phyloP scores from a whole-genome alignment of 345 rosid species.

The Abelmoschus esculentus region DNA sequence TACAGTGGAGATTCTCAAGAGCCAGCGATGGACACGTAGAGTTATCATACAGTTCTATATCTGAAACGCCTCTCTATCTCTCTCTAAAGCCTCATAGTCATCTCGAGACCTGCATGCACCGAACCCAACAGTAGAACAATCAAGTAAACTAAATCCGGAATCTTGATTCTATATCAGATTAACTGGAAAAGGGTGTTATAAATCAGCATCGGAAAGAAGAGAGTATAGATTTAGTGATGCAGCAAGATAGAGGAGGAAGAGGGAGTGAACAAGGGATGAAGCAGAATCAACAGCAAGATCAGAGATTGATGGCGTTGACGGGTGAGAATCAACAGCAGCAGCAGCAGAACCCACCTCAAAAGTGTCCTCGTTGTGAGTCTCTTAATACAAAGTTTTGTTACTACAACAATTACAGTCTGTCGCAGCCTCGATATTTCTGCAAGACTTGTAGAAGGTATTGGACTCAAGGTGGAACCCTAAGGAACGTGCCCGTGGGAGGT shows the following conservation, averaged over 20 bases:
- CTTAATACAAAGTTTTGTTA: constrained; percentile 66
- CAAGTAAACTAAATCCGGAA: neutral
- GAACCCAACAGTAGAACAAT: neutral
- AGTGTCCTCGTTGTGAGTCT: constrained; percentile 69
- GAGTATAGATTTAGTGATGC: constrained; percentile 14
- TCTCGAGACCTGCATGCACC: constrained; percentile 20
- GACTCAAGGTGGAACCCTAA: constrained; percentile 68
- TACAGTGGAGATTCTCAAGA: neutral
- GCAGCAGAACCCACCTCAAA: constrained; percentile 30
- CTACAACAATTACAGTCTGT: constrained; percentile 61
- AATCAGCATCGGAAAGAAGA: neutral
- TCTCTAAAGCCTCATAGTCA: constrained; percentile 13
- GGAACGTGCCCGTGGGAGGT: constrained; percentile 70
- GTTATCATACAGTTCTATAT: neutral
- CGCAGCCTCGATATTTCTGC: constrained; percentile 72
- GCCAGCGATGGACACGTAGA: constrained; percentile 1
- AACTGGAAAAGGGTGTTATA: neutral
- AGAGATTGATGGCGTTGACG: constrained; percentile 22
- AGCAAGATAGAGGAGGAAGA: constrained; percentile 21
- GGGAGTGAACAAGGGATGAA: constrained; percentile 18
- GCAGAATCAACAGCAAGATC: constrained; percentile 26
- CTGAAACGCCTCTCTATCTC: constrained; percentile 1
- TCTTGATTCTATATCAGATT: neutral
- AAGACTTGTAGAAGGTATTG: constrained; percentile 63
- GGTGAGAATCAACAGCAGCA: constrained; percentile 12